Evolutionary conservation across 2,329 filamentous ascomycete species (phyloP), one percentile per base, ranked within the genome.

Genomic region (Diaporthe humulicola): DNA sequence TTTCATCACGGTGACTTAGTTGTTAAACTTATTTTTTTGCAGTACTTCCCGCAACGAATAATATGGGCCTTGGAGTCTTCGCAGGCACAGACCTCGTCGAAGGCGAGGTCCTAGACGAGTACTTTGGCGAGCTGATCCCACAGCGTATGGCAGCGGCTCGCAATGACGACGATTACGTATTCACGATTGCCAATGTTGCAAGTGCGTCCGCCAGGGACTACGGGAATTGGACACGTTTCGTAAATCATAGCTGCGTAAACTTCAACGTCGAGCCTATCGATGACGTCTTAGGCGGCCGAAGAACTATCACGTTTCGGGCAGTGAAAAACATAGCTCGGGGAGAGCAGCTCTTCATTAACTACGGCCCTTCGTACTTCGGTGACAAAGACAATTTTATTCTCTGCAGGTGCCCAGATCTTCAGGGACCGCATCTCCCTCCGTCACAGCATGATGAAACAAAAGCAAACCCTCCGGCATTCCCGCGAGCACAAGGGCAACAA

Each of bases 181-280:
- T 73, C 17, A 3, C 40, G 5, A 57, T 58, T 38, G 15, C 6
- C 8, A 25, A 22, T n/a, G 33, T 42, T 33, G 70, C 36, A 10
- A 14, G 8, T 9, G 33, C 28, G 2, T 22, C 61, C 7, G 52
- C 61, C 8, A 48, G 17, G n/a, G 28, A 33, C 17, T 73, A 69
- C 28, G 71, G 61, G 4, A 73, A 73, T 12, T 73, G 71, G 71
- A 73, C 71, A 17, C 60, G 71, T 12, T 73, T 73, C 19, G 30
- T 73, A 3, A 67, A 66, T 30, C 71, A 73, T 40, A 38, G 38
- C 40, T 73, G 71, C 6, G 8, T 3, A 1, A 7, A 8, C 2
- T 33, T 5, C 52, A 73, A 73, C 60, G 22, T 73, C 48, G 22
- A 48, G 2, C 40, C 38, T 7, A 4, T n/a, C 5, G 5, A 22